A percentile compares a stretch with the other conserved stretches of the same genome.
Conservation (phyloP, 2,329 filamentous ascomycete species). For the Ceratocystiopsis brevicomis region DNA sequence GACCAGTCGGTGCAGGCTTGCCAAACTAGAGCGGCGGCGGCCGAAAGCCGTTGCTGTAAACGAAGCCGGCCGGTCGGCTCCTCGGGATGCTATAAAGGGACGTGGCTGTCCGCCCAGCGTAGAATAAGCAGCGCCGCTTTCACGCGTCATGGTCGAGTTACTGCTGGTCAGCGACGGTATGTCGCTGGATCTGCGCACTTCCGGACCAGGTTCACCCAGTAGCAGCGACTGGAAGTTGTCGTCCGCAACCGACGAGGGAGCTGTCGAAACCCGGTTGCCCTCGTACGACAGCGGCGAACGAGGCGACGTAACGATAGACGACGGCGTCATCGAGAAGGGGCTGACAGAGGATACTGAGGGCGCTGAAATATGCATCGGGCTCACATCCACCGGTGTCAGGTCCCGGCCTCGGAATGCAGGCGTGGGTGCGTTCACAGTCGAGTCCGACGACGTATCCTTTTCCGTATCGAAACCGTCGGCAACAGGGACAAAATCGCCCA, state of each 20-base stretch:
- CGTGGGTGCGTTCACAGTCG: slow-evolving; percentile 26
- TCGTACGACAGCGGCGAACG: slow-evolving; percentile 52
- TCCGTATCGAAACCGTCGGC: slow-evolving; percentile 6
- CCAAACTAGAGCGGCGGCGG: slow-evolving; percentile 56
- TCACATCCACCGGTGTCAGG: slow-evolving; percentile 30
- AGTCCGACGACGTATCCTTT: slow-evolving; percentile 19
- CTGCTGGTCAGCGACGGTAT: slow-evolving; percentile 59
- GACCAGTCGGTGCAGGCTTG: slow-evolving; percentile 57
- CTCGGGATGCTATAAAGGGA: slow-evolving; percentile 27
- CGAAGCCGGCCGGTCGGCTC: slow-evolving; percentile 38
- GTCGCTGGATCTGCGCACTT: slow-evolving; percentile 49
- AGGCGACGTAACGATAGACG: slow-evolving; percentile 47
- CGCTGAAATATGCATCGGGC: slow-evolving; percentile 24
- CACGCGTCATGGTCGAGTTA: slow-evolving; percentile 56
- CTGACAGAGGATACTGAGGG: slow-evolving; percentile 32
- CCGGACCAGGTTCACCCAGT: slow-evolving; percentile 55
- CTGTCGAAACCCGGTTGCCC: slow-evolving; percentile 52
- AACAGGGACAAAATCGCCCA: slow-evolving; percentile 15
- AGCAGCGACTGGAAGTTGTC: slow-evolving; percentile 54
- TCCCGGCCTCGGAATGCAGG: slow-evolving; percentile 24
- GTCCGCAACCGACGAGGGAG: slow-evolving; percentile 54
- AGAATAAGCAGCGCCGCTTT: slow-evolving; percentile 33
- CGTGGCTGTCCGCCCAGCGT: slow-evolving; percentile 21
- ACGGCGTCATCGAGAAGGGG: slow-evolving; percentile 44
- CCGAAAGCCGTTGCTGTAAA: slow-evolving; percentile 44